Base-by-base conservation (phyloP, 2,329 filamentous ascomycete genomes). In the Pseudocercospora cruenta region DNA sequence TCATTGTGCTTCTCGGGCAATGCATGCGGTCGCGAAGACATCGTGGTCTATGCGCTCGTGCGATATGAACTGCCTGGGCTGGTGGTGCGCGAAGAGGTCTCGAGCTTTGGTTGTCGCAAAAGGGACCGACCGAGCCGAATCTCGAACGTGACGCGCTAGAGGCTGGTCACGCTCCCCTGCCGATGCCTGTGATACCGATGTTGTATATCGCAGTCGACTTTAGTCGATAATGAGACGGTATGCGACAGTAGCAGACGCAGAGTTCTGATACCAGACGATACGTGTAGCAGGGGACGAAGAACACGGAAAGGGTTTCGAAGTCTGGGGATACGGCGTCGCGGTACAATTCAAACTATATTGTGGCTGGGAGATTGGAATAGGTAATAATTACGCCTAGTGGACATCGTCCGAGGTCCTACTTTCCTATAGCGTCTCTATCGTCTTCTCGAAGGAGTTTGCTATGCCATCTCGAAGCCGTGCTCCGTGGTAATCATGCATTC, bases 1-100 rank as follows among this genome's bases (percentile, higher is more conserved):
- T 87, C 88, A 78, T 92, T 92, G 76, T 85, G 83, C 80, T 83
- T 83, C 72, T 81, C 80, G 36, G 90, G 90, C 69, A 92, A 82
- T 51, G 26, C 28, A 36, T 67, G 65, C 63, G 39, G 62, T 61
- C 53, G 58, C 55, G 55, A 22, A 58, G 55, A 58, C 55, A 58
- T 58, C 3, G 26, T 26, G 26, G 8, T 55, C 22, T 26, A 28
- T 31, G 51, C 51, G 51, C 51, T 33, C 51, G 51, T 55, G 26
- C 24, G 51, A 55, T 55, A n/a, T 22, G 51, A 12, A 3, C 10
- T 9, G n/a, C 49, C 33, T 36, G 21, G 60, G 19, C 28, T 45
- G 28, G 63, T 16, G 45, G 19, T 58, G 53, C 51, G 36, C 61
- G 14, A 26, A 2, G 26, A 36, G 57, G 51, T 31, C 39, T 26